Base-by-base conservation (phyloP, 2,329 filamentous ascomycete genomes). In the Aureobasidium sp. region DNA sequence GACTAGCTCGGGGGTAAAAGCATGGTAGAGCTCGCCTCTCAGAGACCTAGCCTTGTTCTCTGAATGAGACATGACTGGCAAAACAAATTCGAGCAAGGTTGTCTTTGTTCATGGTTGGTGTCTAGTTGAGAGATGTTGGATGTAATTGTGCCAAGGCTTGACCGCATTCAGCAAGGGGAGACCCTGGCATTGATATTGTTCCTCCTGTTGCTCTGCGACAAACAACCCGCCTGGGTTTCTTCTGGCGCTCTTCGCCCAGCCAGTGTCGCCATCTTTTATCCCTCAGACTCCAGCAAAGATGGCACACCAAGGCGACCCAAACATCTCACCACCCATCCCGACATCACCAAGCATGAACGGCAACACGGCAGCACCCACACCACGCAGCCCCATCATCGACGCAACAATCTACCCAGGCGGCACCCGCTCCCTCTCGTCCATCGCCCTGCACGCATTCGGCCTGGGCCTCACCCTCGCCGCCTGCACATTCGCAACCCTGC, bases 1-100 rank as follows among this genome's bases (percentile, higher is more conserved):
- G 2, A 79, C 69, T 3, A 93, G 80, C 29, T 85, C 79, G 0
- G 86, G 84, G 1, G 80, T 79, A 63, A 90, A 90, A 37, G 85
- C 81, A 60, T 83, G 78, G 67, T 89, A 90, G 10, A 91, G 76
- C 65, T 91, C 64, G 22, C 67, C 67, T n/a, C 62, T 58, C 3
- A 66, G 58, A 8, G 58, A 49, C 19, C 67, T 63, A 14, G 61
- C 58, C 47, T 62, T 63, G 58, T 69, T 69, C 44, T 68, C 66
- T 12, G 66, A 66, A 41, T 21, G 4, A 29, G 34, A 17, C 45
- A 49, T 49, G 16, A 29, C n/a, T 6, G 30, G 30, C 3, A 19
- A n/a, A 48, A 37, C 44, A 48, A 48, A n/a, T 17, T 35, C 6
- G 7, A 7, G 2, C 3, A 19, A 5, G 22, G 14, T 3, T 27